Percentiles rank a stretch among this genome's conserved stretches.
Conservation (phyloP, 805 yeast species). For the Wickerhamiella kurtzmanii region DNA sequence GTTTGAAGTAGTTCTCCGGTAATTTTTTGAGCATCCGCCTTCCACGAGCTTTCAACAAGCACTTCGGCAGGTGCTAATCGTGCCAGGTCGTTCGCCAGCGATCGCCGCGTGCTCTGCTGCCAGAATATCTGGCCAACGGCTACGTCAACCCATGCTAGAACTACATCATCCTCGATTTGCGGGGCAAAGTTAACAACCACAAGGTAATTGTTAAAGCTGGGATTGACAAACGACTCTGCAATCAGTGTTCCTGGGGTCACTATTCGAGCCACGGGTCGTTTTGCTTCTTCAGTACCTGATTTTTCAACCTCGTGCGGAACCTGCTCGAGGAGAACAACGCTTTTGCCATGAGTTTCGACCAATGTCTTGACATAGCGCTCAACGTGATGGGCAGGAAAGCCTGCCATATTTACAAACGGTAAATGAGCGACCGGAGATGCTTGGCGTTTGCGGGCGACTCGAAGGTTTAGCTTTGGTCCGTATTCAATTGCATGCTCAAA, state of each 20-base stretch:
- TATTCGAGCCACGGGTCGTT: slow-evolving; percentile 62
- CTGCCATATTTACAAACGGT: slow-evolving; percentile 49
- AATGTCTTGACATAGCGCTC: slow-evolving; percentile 61
- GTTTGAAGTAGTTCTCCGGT: not conserved
- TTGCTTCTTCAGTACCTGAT: slow-evolving; percentile 24
- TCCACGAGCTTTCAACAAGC: slow-evolving; percentile 43
- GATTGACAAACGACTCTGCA: slow-evolving; percentile 72
- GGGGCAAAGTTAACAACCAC: slow-evolving; percentile 35
- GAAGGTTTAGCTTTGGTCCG: slow-evolving; percentile 59
- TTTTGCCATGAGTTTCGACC: slow-evolving; percentile 53
- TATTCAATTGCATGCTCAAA: slow-evolving; percentile 72
- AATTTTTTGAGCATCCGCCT: slow-evolving; percentile 29
- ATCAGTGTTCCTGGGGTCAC: slow-evolving; percentile 88
- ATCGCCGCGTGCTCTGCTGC: slow-evolving; percentile 46
- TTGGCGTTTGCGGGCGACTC: slow-evolving; percentile 40
- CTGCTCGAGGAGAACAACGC: slow-evolving; percentile 69
- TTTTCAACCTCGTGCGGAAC: slow-evolving; percentile 20
- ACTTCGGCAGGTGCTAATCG: slow-evolving; percentile 76
- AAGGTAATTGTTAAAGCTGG: slow-evolving; percentile 55
- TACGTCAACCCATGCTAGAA: slow-evolving; percentile 79
- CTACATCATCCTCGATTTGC: slow-evolving; percentile 31
- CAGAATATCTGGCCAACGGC: slow-evolving; percentile 64
- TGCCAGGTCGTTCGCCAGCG: slow-evolving; percentile 55
- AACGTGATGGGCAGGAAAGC: slow-evolving; percentile 66
- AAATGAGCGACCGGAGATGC: slow-evolving; percentile 23